Evolutionary conservation across 495 filamentous ascomycete genomes (phyloP).

Genomic region (Podospora pseudoanserina): DNA sequence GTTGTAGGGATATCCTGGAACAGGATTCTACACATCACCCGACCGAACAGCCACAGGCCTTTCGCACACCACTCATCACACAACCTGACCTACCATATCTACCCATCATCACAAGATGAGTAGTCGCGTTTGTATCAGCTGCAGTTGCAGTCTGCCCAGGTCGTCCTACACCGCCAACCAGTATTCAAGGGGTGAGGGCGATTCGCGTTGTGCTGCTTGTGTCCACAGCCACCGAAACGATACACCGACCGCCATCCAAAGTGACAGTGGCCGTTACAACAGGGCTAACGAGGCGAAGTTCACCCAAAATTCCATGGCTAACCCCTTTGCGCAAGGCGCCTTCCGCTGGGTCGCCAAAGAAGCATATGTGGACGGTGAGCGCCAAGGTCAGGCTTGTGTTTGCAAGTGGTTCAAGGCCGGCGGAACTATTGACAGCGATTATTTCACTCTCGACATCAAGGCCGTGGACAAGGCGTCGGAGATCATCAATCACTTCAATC

Average conservation of each 20-base stretch:
- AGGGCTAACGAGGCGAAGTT: neutral
- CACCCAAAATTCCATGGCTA: neutral
- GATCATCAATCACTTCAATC: conserved; percentile 38
- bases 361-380: conserved; percentile 24
- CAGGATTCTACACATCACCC: no score
- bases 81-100: no score
- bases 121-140: conserved; percentile 16
- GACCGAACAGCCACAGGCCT: no score
- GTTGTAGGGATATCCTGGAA: no score
- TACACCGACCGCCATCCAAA: conserved; percentile 1
- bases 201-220: conserved; percentile 29
- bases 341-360: conserved; percentile 37
- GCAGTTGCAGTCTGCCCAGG: conserved; percentile 22
- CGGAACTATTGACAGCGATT: conserved; percentile 27
- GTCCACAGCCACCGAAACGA: conserved; percentile 25
- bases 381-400: conserved; percentile 31
- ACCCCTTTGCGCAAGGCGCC: conserved; percentile 30
- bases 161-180: conserved; percentile 30
- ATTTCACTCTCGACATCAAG: conserved; percentile 36
- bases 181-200: conserved; percentile 24
- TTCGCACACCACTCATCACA: no score
- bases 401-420: conserved; percentile 39
- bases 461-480: conserved; percentile 32
- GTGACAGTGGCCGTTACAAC: conserved; percentile 32
- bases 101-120: conserved; percentile 14